Percentiles rank a stretch among this genome's conserved stretches.
phyloP scores from a whole-genome alignment of 129 eudicot genomes.

The carrot (Daucus carota) region DH1_v3.0 NC_030383.2:44300001-44300500 shows the following conservation, averaged over 20 bases:
- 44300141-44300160: conserved; percentile 47
- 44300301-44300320: background rate
- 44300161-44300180: conserved; percentile 77
- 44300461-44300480: background rate
- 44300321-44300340: background rate
- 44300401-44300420: background rate
- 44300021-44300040: conserved; percentile 17
- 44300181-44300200: conserved; percentile 59
- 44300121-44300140: conserved; percentile 52
- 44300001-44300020: background rate
- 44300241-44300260: conserved; percentile 72
- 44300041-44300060: conserved; percentile 60
- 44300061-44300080: conserved; percentile 66
- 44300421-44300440: background rate
- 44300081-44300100: conserved; percentile 86
- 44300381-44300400: background rate
- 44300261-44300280: conserved; percentile 91
- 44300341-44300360: background rate
- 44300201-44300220: conserved; percentile 54
- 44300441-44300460: background rate
- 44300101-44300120: conserved; percentile 91
- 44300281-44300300: conserved; percentile 25
- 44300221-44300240: conserved; percentile 55
- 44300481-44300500: background rate
- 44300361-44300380: background rate